phyloP scores from a whole-genome alignment of 2,329 filamentous ascomycete species.

The Ceratocystis ficicola region DNA sequence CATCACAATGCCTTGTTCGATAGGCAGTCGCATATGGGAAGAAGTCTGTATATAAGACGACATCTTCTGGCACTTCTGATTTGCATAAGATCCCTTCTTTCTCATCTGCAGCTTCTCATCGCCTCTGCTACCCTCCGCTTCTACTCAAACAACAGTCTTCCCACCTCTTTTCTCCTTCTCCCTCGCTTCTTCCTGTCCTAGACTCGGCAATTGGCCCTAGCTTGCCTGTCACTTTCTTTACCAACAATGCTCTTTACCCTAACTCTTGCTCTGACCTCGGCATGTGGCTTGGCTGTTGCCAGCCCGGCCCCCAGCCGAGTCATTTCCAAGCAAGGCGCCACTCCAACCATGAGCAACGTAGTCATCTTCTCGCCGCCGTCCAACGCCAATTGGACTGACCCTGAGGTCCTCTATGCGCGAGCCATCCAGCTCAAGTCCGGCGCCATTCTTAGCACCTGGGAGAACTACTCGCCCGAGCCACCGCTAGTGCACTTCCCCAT shows the following conservation, averaged over 20 bases:
- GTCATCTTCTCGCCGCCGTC: conserved; percentile 34
- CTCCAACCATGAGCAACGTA: conserved; percentile 25
- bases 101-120: background rate
- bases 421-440: conserved; percentile 35
- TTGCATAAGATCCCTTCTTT: background rate
- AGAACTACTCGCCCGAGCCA: conserved; percentile 45
- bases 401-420: conserved; percentile 36
- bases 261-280: conserved; percentile 3
- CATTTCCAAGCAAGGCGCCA: conserved; percentile 1
- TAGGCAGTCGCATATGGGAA: background rate
- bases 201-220: too few species aligned
- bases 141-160: background rate
- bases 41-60: background rate
- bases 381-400: conserved; percentile 34
- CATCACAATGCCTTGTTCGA: background rate
- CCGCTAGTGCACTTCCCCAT: conserved; percentile 45
- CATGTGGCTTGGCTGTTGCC: conserved; percentile 3
- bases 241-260: conserved; percentile 2
- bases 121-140: background rate
- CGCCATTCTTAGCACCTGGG: conserved; percentile 42
- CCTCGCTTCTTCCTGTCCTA: background rate
- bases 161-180: background rate
- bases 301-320: conserved; percentile 3
- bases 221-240: background rate
- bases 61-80: background rate